These are phyloP conservation scores for Russula foetens DNA, from an alignment of 768 basidiomycete species.

Conservation along the genomic window DNA sequence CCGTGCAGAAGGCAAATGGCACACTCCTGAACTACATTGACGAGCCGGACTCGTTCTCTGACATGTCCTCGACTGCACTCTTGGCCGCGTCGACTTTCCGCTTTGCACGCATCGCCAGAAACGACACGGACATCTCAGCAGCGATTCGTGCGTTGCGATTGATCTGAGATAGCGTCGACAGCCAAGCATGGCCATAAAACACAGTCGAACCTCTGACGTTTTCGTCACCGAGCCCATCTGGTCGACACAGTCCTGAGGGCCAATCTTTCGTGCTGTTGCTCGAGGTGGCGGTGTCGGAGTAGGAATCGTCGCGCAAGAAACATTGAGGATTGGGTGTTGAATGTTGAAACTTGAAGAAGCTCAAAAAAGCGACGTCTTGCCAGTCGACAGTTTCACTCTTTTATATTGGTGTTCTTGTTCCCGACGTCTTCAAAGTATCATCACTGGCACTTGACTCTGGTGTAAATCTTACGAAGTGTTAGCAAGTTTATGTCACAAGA, in stretches of 20 bases:
- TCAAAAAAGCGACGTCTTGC: too few species aligned
- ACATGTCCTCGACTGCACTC: conserved; percentile 48
- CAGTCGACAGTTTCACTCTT: too few species aligned
- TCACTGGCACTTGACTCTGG: too few species aligned
- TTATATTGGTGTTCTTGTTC: too few species aligned
- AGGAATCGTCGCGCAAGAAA: not conserved
- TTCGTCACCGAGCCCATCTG: conserved; percentile 3
- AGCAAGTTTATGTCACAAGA: too few species aligned
- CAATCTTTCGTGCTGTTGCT: conserved; percentile 21
- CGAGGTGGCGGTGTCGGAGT: conserved; percentile 15
- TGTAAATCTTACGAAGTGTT: too few species aligned
- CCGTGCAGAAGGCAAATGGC: conserved; percentile 36
- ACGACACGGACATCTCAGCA: conserved; percentile 30
- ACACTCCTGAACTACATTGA: conserved; percentile 47
- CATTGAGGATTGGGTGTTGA: too few species aligned
- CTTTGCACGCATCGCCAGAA: conserved; percentile 36
- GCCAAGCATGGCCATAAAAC: conserved; percentile 19
- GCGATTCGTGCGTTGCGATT: conserved; percentile 36
- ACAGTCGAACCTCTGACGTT: conserved; percentile 14
- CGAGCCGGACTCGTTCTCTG: conserved; percentile 41
- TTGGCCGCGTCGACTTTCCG: conserved; percentile 51
- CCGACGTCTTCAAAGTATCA: too few species aligned
- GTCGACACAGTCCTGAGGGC: conserved; percentile 18
- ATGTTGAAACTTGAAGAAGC: too few species aligned
- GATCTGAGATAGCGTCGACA: conserved; percentile 32